A percentile compares a stretch with the other conserved stretches of the same genome.
Conservation (phyloP, 345 rosid species). For the Gossypium australe region DNA sequence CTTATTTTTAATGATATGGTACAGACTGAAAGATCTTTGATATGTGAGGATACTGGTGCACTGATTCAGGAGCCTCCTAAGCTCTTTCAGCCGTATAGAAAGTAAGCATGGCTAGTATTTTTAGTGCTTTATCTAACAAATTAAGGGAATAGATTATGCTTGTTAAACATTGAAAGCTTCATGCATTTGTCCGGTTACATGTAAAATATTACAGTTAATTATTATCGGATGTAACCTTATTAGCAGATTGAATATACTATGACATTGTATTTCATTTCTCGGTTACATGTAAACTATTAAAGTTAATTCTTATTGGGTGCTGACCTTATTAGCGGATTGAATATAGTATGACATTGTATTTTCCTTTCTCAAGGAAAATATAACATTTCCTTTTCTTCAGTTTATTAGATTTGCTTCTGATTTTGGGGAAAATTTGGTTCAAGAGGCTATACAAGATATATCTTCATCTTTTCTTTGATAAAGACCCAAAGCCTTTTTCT, state of each 20-base stretch:
- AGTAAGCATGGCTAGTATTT: slow-evolving; percentile 35
- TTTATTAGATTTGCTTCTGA: neutral
- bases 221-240: neutral
- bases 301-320: slow-evolving; percentile 1
- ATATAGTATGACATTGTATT: neutral
- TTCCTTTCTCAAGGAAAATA: neutral
- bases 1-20: slow-evolving; percentile 8
- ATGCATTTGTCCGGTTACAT: neutral
- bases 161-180: neutral
- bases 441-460: neutral
- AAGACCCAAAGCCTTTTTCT: neutral
- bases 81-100: slow-evolving; percentile 58
- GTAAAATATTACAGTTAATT: neutral
- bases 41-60: slow-evolving; percentile 93
- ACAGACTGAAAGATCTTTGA: slow-evolving; percentile 86
- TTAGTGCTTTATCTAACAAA: neutral
- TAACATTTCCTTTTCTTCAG: neutral
- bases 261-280: neutral
- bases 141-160: neutral
- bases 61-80: slow-evolving; percentile 58
- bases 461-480: neutral
- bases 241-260: neutral
- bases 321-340: neutral
- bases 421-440: neutral
- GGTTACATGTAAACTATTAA: neutral